Evolutionary conservation across 129 eudicot species (phyloP).

Genomic region (Ambrosia artemisiifolia): DNA sequence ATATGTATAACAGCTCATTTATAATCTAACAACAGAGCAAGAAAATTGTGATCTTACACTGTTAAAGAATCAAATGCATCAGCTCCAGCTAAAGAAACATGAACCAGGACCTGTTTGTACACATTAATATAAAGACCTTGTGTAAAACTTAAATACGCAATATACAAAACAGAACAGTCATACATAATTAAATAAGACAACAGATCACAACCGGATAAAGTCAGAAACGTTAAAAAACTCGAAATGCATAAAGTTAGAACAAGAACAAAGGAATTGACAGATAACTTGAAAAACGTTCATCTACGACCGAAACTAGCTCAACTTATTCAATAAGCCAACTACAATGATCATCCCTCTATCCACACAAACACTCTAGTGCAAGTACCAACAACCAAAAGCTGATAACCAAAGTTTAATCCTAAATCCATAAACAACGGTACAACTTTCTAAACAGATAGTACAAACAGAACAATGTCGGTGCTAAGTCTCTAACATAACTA

Average conservation of each 20-base stretch:
- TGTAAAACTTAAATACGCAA: not conserved
- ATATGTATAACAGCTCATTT: not conserved
- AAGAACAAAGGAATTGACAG: not conserved
- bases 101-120: slow-evolving; percentile 32
- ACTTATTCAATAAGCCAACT: not conserved
- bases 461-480: slow-evolving; percentile 19
- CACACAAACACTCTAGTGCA: not conserved
- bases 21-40: not conserved
- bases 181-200: not conserved
- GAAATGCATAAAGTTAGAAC: not conserved
- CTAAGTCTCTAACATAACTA: slow-evolving; percentile 6
- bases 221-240: not conserved
- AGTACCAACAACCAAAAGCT: slow-evolving; percentile 9
- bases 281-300: slow-evolving; percentile 1
- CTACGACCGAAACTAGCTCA: slow-evolving; percentile 7
- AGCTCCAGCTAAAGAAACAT: slow-evolving; percentile 25
- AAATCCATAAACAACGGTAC: not conserved
- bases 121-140: slow-evolving; percentile 1
- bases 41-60: slow-evolving; percentile 26
- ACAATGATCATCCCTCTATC: not conserved
- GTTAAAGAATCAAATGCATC: slow-evolving; percentile 24
- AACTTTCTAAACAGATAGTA: not conserved
- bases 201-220: not conserved
- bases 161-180: not conserved
- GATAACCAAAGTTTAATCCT: not conserved